phyloP scores from a whole-genome alignment of 441 rosid species.

The Breynia disticha region DNA sequence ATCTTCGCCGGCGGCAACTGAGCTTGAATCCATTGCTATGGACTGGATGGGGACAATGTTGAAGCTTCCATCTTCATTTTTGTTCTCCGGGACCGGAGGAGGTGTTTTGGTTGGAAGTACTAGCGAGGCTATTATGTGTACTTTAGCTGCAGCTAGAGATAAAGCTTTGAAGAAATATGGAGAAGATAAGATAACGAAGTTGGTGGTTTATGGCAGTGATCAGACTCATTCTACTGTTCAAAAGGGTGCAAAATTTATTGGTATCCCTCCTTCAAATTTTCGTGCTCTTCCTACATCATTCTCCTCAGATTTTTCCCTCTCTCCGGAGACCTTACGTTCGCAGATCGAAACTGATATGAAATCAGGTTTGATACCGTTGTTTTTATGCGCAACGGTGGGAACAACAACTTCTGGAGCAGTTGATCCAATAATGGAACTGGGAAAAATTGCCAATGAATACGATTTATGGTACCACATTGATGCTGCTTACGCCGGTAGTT shows the following conservation, averaged over 20 bases:
- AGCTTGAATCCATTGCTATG: constrained; percentile 21
- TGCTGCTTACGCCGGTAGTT: constrained; percentile 24
- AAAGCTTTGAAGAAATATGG: constrained; percentile 9
- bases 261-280: constrained; percentile 20
- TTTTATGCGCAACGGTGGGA: constrained; percentile 22
- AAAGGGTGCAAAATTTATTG: constrained; percentile 19
- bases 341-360: constrained; percentile 12
- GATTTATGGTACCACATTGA: constrained; percentile 27
- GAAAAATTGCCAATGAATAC: constrained; percentile 14
- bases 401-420: constrained; percentile 24
- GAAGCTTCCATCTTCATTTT: constrained; percentile 21
- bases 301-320: constrained; percentile 14
- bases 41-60: constrained; percentile 27
- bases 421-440: constrained; percentile 22
- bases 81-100: constrained; percentile 31
- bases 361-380: constrained; percentile 20
- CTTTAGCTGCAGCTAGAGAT: constrained; percentile 26
- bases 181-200: constrained; percentile 8
- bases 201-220: constrained; percentile 29
- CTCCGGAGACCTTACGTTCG: background rate
- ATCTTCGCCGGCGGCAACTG: constrained; percentile 19
- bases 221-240: constrained; percentile 24
- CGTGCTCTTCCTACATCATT: constrained; percentile 10
- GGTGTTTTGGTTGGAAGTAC: constrained; percentile 29
- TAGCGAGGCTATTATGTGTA: constrained; percentile 22